These are phyloP conservation scores for Arthroderma sp. DNA, from an alignment of 2,329 filamentous ascomycete species.

Conservation along the genomic window DNA sequence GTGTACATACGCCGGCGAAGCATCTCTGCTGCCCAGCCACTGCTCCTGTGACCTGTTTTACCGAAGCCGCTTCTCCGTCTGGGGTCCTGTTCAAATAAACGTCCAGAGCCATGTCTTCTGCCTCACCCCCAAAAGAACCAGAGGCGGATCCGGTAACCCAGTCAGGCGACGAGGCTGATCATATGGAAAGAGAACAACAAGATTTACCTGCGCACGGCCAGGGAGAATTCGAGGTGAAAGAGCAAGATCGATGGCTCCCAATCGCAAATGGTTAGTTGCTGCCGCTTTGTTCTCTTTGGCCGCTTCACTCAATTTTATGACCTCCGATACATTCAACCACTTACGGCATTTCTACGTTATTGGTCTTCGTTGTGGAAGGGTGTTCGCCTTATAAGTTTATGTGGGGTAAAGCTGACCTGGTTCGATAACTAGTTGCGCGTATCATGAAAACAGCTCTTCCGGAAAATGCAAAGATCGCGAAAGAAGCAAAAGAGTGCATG, in stretches of 20 bases:
- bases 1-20: conserved; percentile 21
- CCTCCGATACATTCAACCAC: conserved; percentile 42
- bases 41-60: conserved; percentile 21
- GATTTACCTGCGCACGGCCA: conserved; percentile 63
- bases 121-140: conserved; percentile 77
- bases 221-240: conserved; percentile 97
- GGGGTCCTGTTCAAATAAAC: conserved; percentile 14
- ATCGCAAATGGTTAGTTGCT: conserved; percentile 96
- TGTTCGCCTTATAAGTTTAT: not conserved
- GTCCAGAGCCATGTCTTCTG: conserved; percentile 83
- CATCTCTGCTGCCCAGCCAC: conserved; percentile 24
- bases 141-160: conserved; percentile 85
- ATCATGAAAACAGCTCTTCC: conserved; percentile 98
- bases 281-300: conserved; percentile 13
- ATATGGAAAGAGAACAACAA: conserved; percentile 60
- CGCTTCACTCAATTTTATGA: conserved; percentile 22
- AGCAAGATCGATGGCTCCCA: conserved; percentile 97
- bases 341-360: conserved; percentile 5
- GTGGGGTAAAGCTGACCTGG: not conserved
- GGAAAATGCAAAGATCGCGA: conserved; percentile 97
- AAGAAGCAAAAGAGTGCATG: conserved; percentile 99
- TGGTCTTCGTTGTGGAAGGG: conserved; percentile 13
- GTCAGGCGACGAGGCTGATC: conserved; percentile 81
- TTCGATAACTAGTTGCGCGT: conserved; percentile 63
- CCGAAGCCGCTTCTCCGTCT: conserved; percentile 21